Base-by-base conservation (phyloP, 805 yeast species). In the Teunomyces pallodes region DNA sequence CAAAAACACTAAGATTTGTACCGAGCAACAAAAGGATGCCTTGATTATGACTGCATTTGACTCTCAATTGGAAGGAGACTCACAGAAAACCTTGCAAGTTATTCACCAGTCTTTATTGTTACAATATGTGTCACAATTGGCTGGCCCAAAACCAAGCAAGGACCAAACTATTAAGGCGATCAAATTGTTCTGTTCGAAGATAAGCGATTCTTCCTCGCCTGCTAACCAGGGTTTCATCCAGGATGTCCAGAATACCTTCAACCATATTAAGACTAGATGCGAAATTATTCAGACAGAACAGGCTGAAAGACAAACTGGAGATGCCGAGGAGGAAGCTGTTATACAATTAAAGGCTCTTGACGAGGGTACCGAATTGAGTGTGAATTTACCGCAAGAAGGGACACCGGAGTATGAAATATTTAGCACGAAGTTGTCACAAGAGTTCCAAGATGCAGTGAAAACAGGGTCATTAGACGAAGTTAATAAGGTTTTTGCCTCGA, bases 31-130 rank as follows among this genome's bases (percentile, higher is more conserved):
- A 63, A 90, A 91, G 61, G 98, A 94, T 65, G 89, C 96, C 0
- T 79, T 94, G 50, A 75, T 91, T 62, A 91, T 92, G 97, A 84
- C 85, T 16, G 95, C 97, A 0, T 94, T 94, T 65, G 96, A 92
- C 59, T 73, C 75, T 47, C 89, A 90, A 63, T 74, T 92, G 51
- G 81, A 77, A 10, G 86, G 83, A 16, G 77, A 89, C 42, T 59
- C 77, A 0, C 52, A 54, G 5, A 62, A 65, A 5, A 82, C 96
- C 8, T 77, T 76, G 51, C 85, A 81, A 50, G 80, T 83, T n/a
- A 84, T 92, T 40, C 86, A 82, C 64, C 94, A 89, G 59, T 84
- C 96, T 1, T 79, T 88, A 57, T 67, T 92, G 29, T 63, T 92
- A 51, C 96, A 89, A 60, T 92, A 89, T 63, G 69, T 86, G 46